A percentile compares a stretch with the other conserved stretches of the same genome.
These are phyloP conservation scores for Suhomyces choctaworum DNA, from an alignment of 1,139 yeast species.

Conservation along the genomic window DNA sequence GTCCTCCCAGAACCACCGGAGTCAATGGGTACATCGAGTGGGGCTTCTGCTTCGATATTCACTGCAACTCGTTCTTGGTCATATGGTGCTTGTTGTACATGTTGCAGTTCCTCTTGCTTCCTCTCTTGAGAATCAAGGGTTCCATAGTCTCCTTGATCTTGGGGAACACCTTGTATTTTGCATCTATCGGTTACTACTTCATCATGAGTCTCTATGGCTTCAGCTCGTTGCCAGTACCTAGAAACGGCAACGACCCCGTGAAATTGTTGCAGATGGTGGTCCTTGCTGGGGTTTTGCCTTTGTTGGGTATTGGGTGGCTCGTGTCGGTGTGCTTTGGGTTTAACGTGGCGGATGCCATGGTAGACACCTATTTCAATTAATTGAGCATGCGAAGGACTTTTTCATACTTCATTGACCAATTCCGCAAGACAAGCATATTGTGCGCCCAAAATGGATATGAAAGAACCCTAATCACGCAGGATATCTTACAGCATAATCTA, in stretches of 20 bases:
- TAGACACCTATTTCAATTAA: constrained; percentile 59
- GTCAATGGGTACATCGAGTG: constrained; percentile 60
- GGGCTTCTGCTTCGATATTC: constrained; percentile 94
- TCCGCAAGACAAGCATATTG: constrained; percentile 1
- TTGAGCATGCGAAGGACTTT: background rate
- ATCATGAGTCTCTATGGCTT: constrained; percentile 85
- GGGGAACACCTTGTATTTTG: constrained; percentile 77
- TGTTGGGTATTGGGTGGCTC: constrained; percentile 57
- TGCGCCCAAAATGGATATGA: too few species aligned
- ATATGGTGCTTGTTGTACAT: constrained; percentile 80
- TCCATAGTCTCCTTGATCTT: constrained; percentile 62
- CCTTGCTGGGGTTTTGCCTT: constrained; percentile 49
- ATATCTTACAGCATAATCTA: too few species aligned
- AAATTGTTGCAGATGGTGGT: constrained; percentile 38
- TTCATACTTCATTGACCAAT: too few species aligned
- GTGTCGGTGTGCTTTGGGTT: constrained; percentile 61
- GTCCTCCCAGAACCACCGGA: background rate
- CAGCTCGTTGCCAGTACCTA: constrained; percentile 70
- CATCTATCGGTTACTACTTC: constrained; percentile 72
- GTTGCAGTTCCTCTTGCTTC: constrained; percentile 73
- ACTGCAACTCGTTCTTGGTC: constrained; percentile 81
- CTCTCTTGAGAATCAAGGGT: constrained; percentile 62
- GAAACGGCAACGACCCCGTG: constrained; percentile 47
- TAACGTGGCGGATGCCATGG: constrained; percentile 71
- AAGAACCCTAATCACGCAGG: too few species aligned